A percentile compares a stretch with the other conserved stretches of the same genome.
Evolutionary conservation across 371 early-diverging fungal genomes (phyloP).

Genomic region (Mortierella sp.): DNA sequence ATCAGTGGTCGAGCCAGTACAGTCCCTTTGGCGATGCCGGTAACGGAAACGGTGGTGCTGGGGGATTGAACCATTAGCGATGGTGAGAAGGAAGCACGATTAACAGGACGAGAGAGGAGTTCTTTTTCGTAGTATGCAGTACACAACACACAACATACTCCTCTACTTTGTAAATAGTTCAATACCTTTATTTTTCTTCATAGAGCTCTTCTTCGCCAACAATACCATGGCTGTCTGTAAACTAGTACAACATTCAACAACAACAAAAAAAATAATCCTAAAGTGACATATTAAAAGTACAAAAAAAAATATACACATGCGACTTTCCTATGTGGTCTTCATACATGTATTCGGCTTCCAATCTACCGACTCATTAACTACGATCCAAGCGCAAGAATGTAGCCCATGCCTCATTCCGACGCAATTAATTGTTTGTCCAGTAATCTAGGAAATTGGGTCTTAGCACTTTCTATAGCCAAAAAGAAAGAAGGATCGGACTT

Average conservation of each 20-base stretch:
- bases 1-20: constrained; percentile 8
- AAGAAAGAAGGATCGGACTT: no score
- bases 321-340: no score
- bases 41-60: neutral
- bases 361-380: no score
- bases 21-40: neutral
- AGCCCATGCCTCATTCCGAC: no score
- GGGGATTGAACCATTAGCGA: neutral
- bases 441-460: no score
- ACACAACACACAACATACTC: neutral
- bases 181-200: constrained; percentile 13
- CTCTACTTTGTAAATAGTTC: constrained; percentile 14
- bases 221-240: constrained; percentile 2
- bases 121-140: neutral
- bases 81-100: neutral
- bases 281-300: neutral
- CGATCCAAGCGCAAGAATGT: no score
- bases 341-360: no score
- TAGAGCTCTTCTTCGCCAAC: neutral
- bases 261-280: neutral
- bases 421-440: no score
- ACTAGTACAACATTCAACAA: neutral
- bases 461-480: no score
- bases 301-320: neutral
- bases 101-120: constrained; percentile 9